A percentile compares a stretch with the other conserved stretches of the same genome.
Conservation (phyloP, 164 flowering plant genomes). For the Macadamia tetraphylla region DNA sequence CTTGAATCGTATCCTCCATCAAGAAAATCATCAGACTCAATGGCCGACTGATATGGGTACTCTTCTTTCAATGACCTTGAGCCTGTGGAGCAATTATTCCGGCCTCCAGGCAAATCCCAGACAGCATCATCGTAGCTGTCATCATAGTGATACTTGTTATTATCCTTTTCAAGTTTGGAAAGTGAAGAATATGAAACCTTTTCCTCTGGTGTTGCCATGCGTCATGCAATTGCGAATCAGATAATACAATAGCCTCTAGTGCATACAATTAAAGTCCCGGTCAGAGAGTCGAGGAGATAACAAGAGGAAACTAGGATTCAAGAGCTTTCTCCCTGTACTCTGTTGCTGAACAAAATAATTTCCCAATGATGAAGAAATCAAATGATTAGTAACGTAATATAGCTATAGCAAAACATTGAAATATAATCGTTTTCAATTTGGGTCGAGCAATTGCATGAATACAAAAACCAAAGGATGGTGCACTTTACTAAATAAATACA, state of each 20-base stretch:
- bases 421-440: too few species aligned
- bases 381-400: too few species aligned
- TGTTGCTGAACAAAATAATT: too few species aligned
- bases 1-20: slow-evolving; percentile 57
- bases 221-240: background rate
- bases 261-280: background rate
- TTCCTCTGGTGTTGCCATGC: slow-evolving; percentile 45
- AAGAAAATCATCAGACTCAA: slow-evolving; percentile 43
- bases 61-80: slow-evolving; percentile 34
- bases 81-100: slow-evolving; percentile 11
- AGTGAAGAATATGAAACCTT: slow-evolving; percentile 50
- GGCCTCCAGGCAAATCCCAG: slow-evolving; percentile 33
- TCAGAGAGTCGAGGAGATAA: background rate
- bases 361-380: too few species aligned
- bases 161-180: slow-evolving; percentile 38
- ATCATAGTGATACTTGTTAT: slow-evolving; percentile 21
- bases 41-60: slow-evolving; percentile 23
- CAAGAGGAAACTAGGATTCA: background rate
- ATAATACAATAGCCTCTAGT: background rate
- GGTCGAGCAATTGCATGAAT: too few species aligned
- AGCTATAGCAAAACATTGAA: too few species aligned
- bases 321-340: too few species aligned
- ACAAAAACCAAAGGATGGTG: too few species aligned
- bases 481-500: too few species aligned
- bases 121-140: slow-evolving; percentile 33